Conservation (phyloP, 176 grass and related monocot species). For the Oryza rufipogon region DNA sequence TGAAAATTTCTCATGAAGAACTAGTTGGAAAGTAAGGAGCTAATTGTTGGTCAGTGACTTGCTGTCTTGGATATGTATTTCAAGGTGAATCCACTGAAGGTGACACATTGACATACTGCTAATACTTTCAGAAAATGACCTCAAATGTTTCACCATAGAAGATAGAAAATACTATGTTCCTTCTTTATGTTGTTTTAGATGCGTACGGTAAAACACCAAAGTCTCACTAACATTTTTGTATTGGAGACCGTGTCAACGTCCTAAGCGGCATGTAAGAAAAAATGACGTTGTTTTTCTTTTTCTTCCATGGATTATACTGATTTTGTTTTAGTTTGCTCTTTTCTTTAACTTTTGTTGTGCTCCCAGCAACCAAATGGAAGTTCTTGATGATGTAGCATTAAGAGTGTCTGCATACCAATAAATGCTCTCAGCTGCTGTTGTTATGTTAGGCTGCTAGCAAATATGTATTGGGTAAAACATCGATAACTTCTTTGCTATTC, state of each 20-base stretch:
- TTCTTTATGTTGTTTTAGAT: too few species aligned
- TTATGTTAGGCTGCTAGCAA: neutral
- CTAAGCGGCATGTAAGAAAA: too few species aligned
- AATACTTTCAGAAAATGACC: neutral
- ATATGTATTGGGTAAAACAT: neutral
- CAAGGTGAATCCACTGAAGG: conserved; percentile 2
- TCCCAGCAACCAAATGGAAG: neutral
- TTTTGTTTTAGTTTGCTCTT: neutral
- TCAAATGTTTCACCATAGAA: neutral
- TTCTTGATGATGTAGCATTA: neutral
- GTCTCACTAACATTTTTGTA: neutral
- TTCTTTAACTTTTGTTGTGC: conserved; percentile 2
- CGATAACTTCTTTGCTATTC: neutral
- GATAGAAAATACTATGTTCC: neutral
- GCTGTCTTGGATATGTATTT: neutral
- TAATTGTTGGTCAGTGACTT: neutral
- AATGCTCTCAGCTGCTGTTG: neutral
- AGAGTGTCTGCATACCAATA: neutral
- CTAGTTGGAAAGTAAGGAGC: neutral
- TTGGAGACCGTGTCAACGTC: too few species aligned
- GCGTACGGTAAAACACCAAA: too few species aligned
- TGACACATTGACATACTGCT: neutral
- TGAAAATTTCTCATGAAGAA: neutral
- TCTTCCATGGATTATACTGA: neutral
- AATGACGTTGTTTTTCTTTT: too few species aligned